These are phyloP conservation scores for Sphagnum fallax DNA, from an alignment of 228 moss, liverwort and hornwort genomes.

Conservation along the genomic window DNA sequence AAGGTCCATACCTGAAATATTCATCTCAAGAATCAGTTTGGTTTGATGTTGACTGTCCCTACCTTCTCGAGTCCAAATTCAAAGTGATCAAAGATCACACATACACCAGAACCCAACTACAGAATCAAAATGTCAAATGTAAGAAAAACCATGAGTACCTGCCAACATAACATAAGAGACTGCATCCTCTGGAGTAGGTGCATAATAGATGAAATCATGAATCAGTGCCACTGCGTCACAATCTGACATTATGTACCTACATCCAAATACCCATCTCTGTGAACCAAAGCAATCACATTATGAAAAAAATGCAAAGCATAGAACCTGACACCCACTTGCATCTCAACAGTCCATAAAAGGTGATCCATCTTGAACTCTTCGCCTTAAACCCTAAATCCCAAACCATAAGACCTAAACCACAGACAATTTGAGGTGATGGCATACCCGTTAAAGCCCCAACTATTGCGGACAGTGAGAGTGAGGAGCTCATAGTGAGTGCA, in stretches of 20 bases:
- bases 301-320: neutral
- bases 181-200: constrained; percentile 81
- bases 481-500: constrained; percentile 65
- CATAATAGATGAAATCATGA: constrained; percentile 55
- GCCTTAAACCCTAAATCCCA: too few species aligned
- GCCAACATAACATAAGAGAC: constrained; percentile 65
- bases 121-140: neutral
- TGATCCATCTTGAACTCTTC: too few species aligned
- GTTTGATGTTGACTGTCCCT: neutral
- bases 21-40: neutral
- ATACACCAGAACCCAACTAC: neutral
- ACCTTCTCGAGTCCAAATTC: neutral
- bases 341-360: neutral
- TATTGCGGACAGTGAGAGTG: constrained; percentile 51
- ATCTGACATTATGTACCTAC: constrained; percentile 85
- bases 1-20: constrained; percentile 71
- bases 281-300: neutral
- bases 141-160: constrained; percentile 25
- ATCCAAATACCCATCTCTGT: neutral
- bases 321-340: neutral
- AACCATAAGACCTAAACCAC: neutral
- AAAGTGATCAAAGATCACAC: neutral
- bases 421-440: neutral
- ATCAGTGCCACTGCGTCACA: constrained; percentile 93
- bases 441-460: constrained; percentile 85